A percentile compares a stretch with the other conserved stretches of the same genome.
Conservation (phyloP, 2,329 filamentous ascomycete species). For the Ophiostoma novo-ulmi region DNA sequence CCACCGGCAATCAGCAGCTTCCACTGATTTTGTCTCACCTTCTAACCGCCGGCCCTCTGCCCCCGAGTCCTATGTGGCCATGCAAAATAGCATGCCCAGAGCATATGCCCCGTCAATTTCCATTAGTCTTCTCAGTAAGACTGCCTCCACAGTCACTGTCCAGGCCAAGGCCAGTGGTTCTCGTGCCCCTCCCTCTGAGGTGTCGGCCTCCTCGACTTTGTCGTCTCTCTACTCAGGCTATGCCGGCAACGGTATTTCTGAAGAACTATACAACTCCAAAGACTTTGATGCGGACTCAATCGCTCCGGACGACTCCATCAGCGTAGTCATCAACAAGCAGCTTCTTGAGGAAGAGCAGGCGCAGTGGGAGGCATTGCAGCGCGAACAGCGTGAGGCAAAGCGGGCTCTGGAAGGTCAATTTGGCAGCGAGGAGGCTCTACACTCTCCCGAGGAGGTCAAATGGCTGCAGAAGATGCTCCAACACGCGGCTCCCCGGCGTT, state of each 20-base stretch:
- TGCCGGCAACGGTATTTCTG: conserved; percentile 1
- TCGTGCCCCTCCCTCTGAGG: neutral
- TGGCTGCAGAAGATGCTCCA: neutral
- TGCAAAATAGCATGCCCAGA: conserved; percentile 16
- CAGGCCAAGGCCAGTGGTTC: neutral
- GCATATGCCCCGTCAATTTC: neutral
- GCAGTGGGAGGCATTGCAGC: conserved; percentile 2
- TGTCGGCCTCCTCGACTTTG: neutral
- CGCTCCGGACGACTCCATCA: conserved; percentile 27
- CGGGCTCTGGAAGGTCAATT: neutral
- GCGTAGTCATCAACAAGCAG: conserved; percentile 10
- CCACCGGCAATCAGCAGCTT: neutral
- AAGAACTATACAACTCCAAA: neutral
- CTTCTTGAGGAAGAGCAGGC: neutral
- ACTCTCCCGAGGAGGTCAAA: neutral
- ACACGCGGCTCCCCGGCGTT: neutral
- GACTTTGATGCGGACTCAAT: conserved; percentile 13
- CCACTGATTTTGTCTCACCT: conserved; percentile 15
- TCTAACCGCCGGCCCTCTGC: neutral
- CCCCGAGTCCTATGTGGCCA: conserved; percentile 20
- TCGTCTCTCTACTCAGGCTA: neutral
- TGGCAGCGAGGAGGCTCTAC: neutral
- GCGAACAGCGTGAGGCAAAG: neutral
- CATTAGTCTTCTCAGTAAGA: neutral
- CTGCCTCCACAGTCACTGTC: neutral